Conservation (phyloP, 805 yeast species). For the Saccharomyces kudriavzevii region DNA sequence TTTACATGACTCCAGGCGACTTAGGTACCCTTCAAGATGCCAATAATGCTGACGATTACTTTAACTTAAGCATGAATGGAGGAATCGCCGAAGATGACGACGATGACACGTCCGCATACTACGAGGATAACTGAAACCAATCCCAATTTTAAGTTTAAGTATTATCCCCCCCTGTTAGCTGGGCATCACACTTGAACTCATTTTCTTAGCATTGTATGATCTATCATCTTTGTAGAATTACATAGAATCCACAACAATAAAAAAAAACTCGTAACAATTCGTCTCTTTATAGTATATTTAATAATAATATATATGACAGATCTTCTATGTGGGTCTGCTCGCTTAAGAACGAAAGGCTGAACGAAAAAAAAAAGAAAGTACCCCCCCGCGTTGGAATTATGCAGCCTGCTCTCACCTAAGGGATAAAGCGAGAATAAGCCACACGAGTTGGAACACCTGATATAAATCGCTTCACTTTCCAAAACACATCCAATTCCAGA, state of each 20-base stretch:
- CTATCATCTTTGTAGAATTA: background rate
- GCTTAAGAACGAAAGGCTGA: background rate
- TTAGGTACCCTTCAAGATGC: conserved; percentile 91
- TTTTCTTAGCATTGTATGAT: background rate
- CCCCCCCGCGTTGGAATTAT: background rate
- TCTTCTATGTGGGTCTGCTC: background rate
- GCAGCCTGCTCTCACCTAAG: background rate
- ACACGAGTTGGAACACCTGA: background rate
- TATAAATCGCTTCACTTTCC: background rate
- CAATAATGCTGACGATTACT: conserved; percentile 71
- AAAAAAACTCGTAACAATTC: background rate
- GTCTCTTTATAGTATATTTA: background rate
- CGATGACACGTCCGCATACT: conserved; percentile 5
- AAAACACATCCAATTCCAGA: background rate
- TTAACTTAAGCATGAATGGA: conserved; percentile 33
- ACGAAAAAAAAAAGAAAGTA: background rate
- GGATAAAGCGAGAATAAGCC: background rate
- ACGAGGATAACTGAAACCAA: conserved; percentile 21
- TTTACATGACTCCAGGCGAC: conserved; percentile 95
- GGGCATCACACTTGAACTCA: background rate
- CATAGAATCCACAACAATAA: background rate
- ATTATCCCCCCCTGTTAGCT: background rate
- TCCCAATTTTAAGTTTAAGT: background rate
- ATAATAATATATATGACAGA: background rate
- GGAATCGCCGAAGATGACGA: conserved; percentile 39